A percentile compares a stretch with the other conserved stretches of the same genome.
phyloP scores from a whole-genome alignment of 768 basidiomycete genomes.

The Erythrobasidium yunnanense region DNA sequence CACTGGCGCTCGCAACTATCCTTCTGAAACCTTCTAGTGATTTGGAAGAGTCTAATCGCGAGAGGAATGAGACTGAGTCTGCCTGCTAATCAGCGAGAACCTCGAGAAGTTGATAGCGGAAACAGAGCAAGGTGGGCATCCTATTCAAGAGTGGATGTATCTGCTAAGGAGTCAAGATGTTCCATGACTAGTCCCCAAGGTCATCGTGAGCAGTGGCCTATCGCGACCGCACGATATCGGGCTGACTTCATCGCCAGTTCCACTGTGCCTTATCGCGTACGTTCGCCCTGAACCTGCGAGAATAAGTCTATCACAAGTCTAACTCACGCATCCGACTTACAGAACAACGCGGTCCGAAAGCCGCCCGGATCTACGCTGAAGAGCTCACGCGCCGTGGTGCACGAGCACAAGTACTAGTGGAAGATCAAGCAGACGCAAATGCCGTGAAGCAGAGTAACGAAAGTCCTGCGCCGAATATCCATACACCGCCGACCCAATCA shows the following conservation, averaged over 20 bases:
- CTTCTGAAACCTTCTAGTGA: neutral
- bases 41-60: neutral
- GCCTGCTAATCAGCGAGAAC: neutral
- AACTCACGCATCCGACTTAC: neutral
- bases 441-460: neutral
- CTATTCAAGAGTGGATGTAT: neutral
- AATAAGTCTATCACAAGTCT: neutral
- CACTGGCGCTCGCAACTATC: constrained; percentile 11
- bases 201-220: constrained; percentile 8
- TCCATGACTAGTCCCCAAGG: constrained; percentile 22
- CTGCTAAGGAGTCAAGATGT: neutral
- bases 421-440: neutral
- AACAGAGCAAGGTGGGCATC: constrained; percentile 1
- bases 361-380: constrained; percentile 12
- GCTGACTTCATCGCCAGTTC: constrained; percentile 3
- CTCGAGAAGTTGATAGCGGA: constrained; percentile 11
- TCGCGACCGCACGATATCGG: neutral
- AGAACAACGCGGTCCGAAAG: constrained; percentile 28
- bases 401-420: neutral
- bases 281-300: neutral
- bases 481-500: neutral
- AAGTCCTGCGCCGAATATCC: neutral
- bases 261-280: constrained; percentile 29
- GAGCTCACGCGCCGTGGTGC: neutral
- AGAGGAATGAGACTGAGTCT: neutral